Conservation (phyloP, 768 basidiomycete genomes). For the Boletus barrowsii region DNA sequence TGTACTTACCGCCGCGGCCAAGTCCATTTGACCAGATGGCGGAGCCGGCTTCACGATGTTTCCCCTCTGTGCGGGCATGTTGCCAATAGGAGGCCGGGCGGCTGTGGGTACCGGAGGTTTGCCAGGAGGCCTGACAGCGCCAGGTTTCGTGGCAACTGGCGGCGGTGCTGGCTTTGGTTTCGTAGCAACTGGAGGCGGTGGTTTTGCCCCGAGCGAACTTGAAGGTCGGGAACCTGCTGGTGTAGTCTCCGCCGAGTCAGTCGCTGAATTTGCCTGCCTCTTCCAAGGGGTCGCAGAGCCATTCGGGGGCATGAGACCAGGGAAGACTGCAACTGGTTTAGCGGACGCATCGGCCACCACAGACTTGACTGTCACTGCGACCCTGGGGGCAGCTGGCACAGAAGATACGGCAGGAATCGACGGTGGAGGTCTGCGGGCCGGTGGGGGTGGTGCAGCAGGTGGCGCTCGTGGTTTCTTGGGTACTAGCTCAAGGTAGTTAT, state of each 20-base stretch:
- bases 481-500: constrained; percentile 85
- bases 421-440: constrained; percentile 46
- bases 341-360: constrained; percentile 58
- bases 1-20: constrained; percentile 73
- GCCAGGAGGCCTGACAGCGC: constrained; percentile 44
- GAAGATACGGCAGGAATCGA: constrained; percentile 37
- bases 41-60: constrained; percentile 42
- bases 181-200: constrained; percentile 56
- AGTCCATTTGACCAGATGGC: constrained; percentile 65
- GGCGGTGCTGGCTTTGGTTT: constrained; percentile 68
- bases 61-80: constrained; percentile 37
- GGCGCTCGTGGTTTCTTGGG: constrained; percentile 63
- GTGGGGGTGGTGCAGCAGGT: constrained; percentile 69
- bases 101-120: constrained; percentile 66
- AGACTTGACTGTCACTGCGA: constrained; percentile 39
- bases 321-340: constrained; percentile 80
- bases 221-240: constrained; percentile 49
- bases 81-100: constrained; percentile 42
- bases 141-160: constrained; percentile 53
- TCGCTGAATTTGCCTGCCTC: constrained; percentile 42
- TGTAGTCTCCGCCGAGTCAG: constrained; percentile 35
- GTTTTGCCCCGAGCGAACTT: constrained; percentile 47
- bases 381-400: constrained; percentile 34
- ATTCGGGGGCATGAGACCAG: constrained; percentile 66
- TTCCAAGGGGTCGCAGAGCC: constrained; percentile 76